phyloP scores from a whole-genome alignment of 2,329 filamentous ascomycete species.

The Trichoderma sp. region DNA sequence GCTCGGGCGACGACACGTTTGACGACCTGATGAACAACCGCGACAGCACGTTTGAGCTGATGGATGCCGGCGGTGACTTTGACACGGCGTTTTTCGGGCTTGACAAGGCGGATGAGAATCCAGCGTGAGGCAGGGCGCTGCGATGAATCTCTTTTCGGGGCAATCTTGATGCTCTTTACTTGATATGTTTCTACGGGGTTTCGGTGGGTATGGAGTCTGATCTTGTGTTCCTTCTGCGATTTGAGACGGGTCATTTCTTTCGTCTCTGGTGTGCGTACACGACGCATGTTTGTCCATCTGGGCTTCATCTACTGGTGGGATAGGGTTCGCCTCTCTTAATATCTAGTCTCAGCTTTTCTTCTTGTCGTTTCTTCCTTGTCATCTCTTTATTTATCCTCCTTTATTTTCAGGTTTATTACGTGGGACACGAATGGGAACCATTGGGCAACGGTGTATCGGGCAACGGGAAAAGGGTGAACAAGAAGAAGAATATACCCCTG shows the following conservation, averaged over 20 bases:
- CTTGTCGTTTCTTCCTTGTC: not conserved
- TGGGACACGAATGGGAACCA: not conserved
- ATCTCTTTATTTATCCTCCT: too few species aligned
- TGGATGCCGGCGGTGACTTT: conserved; percentile 49
- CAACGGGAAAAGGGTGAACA: not conserved
- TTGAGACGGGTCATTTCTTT: too few species aligned
- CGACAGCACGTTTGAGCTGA: conserved; percentile 44
- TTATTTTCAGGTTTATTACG: not conserved
- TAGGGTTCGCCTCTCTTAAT: not conserved
- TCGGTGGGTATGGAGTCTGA: not conserved
- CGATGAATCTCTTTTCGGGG: not conserved
- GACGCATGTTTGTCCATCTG: too few species aligned
- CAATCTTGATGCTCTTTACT: not conserved
- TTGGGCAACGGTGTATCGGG: not conserved
- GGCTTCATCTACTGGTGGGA: too few species aligned
- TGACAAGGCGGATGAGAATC: conserved; percentile 34
- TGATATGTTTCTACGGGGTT: not conserved
- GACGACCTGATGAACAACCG: conserved; percentile 54
- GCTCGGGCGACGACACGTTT: conserved; percentile 47
- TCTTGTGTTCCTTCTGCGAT: not conserved
- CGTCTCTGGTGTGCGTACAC: too few species aligned
- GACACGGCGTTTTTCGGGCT: conserved; percentile 53
- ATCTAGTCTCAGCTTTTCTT: not conserved
- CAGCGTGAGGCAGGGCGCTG: conserved; percentile 15
- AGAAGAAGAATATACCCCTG: not conserved